These are phyloP conservation scores for Lumnitzera racemosa DNA, from an alignment of 345 rosid species.

Conservation along the genomic window DNA sequence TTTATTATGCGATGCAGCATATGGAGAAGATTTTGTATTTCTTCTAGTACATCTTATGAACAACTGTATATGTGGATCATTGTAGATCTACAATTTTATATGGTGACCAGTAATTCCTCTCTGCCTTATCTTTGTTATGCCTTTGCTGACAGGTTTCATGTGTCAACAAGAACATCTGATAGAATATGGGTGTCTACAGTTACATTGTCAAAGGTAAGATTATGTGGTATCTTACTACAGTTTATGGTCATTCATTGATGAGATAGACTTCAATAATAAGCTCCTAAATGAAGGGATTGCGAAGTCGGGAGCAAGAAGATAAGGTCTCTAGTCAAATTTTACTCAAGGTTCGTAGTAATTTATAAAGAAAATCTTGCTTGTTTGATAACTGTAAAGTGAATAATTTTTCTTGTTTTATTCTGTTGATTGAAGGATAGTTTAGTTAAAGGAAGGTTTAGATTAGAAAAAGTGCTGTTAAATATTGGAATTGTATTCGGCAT, in stretches of 20 bases:
- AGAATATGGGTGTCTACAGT: slow-evolving; percentile 51
- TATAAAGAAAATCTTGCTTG: neutral
- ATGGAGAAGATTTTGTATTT: no score
- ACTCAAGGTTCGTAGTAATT: slow-evolving; percentile 48
- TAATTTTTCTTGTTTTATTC: neutral
- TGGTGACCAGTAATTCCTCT: neutral
- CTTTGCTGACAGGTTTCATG: slow-evolving; percentile 43
- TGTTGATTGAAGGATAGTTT: no score
- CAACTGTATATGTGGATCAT: no score
- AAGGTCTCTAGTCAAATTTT: slow-evolving; percentile 59
- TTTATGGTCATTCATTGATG: slow-evolving; percentile 1
- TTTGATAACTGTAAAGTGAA: neutral
- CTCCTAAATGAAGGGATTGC: slow-evolving; percentile 38
- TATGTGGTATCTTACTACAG: neutral
- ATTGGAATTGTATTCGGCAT: no score
- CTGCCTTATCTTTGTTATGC: neutral
- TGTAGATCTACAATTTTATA: neutral
- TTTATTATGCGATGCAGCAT: no score
- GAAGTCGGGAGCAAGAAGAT: slow-evolving; percentile 79
- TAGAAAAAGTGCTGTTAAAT: no score
- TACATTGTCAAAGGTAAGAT: slow-evolving; percentile 58
- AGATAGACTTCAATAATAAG: neutral
- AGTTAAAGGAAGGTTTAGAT: no score
- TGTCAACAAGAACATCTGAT: slow-evolving; percentile 68
- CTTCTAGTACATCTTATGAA: no score